phyloP scores from a whole-genome alignment of 176 grass and related monocot species.

The Calamus simplicifolius region DNA sequence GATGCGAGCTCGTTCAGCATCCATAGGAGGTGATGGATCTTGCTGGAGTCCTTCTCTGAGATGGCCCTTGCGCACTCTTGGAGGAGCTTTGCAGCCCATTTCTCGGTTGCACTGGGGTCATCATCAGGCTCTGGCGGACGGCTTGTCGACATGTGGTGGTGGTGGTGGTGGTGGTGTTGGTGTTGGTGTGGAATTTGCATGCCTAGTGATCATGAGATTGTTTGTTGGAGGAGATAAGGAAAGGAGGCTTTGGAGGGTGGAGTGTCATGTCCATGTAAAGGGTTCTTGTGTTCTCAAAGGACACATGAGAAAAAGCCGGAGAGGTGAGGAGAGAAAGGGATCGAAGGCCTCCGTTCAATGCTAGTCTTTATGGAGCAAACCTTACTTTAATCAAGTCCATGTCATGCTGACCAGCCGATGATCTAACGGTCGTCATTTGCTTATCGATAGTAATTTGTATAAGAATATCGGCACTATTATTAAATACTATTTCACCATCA shows the following conservation, averaged over 20 bases:
- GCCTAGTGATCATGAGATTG: not conserved
- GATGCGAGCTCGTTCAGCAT: conserved; percentile 1
- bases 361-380: too few species aligned
- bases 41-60: conserved; percentile 1
- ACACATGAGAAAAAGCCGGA: not conserved
- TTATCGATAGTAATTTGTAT: too few species aligned
- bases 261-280: not conserved
- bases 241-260: not conserved
- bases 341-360: too few species aligned
- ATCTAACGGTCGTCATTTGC: too few species aligned
- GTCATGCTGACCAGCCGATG: too few species aligned
- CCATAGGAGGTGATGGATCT: conserved; percentile 7
- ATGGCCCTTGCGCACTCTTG: conserved; percentile 4
- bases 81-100: not conserved
- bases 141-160: too few species aligned
- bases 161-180: too few species aligned
- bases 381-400: too few species aligned
- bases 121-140: not conserved
- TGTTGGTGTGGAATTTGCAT: too few species aligned
- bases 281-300: not conserved
- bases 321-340: not conserved
- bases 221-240: not conserved
- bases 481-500: too few species aligned
- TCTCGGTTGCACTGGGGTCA: not conserved
- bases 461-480: too few species aligned